Conservation (phyloP, 192 early-diverging fungal genomes). For the Coemansia aciculifera region DNA sequence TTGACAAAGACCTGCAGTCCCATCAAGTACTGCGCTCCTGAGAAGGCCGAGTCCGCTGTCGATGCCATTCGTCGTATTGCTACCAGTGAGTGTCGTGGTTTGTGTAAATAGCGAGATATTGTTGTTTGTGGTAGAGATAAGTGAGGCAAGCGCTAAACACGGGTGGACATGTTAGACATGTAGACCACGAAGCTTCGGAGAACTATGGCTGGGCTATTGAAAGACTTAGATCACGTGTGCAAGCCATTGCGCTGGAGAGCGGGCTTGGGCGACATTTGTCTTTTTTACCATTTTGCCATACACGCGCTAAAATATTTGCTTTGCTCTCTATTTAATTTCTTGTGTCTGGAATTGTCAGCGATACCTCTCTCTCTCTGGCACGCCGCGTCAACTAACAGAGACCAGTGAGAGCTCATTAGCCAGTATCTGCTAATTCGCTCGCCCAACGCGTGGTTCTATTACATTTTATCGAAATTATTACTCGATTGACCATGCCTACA, state of each 20-base stretch:
- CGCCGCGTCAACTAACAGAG: background rate
- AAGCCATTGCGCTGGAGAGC: background rate
- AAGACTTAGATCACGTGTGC: background rate
- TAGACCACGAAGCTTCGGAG: background rate
- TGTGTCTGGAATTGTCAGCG: background rate
- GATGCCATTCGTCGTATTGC: background rate
- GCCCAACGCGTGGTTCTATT: background rate
- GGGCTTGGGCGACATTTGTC: background rate
- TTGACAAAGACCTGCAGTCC: constrained; percentile 74
- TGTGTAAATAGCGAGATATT: background rate
- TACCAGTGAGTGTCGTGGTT: background rate
- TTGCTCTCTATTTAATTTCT: background rate
- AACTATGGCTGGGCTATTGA: background rate
- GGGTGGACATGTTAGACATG: background rate
- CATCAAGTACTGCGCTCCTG: constrained; percentile 74
- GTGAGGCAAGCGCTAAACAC: background rate
- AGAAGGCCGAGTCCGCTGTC: constrained; percentile 52
- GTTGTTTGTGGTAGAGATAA: background rate
- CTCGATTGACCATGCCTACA: constrained; percentile 16
- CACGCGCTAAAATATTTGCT: background rate
- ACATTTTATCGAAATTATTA: background rate
- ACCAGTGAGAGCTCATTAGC: constrained; percentile 2
- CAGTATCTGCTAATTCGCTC: background rate
- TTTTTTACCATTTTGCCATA: background rate
- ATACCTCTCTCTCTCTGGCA: background rate